Conservation (phyloP, 306 rosid genomes). For the Lathyrus oleraceus region DNA sequence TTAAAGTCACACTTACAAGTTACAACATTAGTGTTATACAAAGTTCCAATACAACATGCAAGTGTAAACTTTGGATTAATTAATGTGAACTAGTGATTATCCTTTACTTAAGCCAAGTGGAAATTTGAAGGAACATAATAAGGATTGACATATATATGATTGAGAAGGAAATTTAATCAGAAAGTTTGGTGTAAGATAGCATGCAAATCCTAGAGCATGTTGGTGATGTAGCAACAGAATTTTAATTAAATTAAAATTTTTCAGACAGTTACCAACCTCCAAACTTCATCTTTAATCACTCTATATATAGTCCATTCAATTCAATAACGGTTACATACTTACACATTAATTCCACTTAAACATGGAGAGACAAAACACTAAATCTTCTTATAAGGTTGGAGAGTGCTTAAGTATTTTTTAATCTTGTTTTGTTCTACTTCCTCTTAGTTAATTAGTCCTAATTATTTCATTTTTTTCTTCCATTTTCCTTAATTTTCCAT, state of each 20-base stretch:
- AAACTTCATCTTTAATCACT: conserved; percentile 39
- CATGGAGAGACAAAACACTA: conserved; percentile 69
- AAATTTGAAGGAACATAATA: conserved; percentile 62
- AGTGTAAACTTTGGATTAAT: conserved; percentile 24
- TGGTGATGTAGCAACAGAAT: conserved; percentile 88
- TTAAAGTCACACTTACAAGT: conserved; percentile 18
- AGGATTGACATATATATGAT: conserved; percentile 47
- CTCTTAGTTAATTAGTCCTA: conserved; percentile 27
- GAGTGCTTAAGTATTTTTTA: neutral
- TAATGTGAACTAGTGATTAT: conserved; percentile 34
- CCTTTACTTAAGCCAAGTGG: conserved; percentile 47
- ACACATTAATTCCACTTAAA: conserved; percentile 30
- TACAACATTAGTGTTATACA: conserved; percentile 3
- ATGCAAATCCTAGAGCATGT: conserved; percentile 56
- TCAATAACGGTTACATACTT: conserved; percentile 34
- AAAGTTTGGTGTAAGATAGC: conserved; percentile 86
- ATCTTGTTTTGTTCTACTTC: conserved; percentile 14
- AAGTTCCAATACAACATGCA: conserved; percentile 24
- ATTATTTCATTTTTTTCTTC: conserved; percentile 29
- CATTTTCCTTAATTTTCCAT: neutral
- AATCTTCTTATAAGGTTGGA: conserved; percentile 65
- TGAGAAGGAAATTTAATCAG: conserved; percentile 98
- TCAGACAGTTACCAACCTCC: conserved; percentile 73
- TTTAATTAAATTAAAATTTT: conserved; percentile 1
- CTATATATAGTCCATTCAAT: conserved; percentile 42